Base-by-base conservation (phyloP, 352 stramenopile genomes). In the Pythium aquatile region DNA sequence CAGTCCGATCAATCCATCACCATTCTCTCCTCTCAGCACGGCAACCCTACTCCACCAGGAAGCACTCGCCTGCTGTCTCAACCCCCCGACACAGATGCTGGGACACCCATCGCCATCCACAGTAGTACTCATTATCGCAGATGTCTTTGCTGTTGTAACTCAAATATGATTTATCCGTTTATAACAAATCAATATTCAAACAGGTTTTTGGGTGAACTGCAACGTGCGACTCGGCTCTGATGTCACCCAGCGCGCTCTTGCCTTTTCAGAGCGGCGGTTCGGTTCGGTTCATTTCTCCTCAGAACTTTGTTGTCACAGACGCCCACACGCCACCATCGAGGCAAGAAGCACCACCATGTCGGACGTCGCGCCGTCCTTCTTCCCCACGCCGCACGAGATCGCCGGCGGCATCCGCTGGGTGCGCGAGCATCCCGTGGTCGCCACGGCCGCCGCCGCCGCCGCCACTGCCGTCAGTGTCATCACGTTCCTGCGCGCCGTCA, bases 321-420 rank as follows among this genome's bases (percentile, higher is more conserved):
- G 20, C 20, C 20, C 20, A 24, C 20, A 24, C 20, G 20, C 20
- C 20, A 24, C 20, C 20, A 24, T 24, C 20, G 20, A 24, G 20
- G 20, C 20, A 24, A 24, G 20, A 24, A 24, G 20, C 42, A 6
- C 17, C 20, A n/a, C 13, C 5, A 91, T 91, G 82, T 83, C 75
- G 17, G 79, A 89, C 62, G 72, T 89, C 35, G 72, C 69, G 66
- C 78, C 83, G 8, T 89, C 78, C 16, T 93, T 93, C 73, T 93
- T 93, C 72, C 84, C 84, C 33, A 93, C 84, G 52, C 80, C 84
- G 32, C 76, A 77, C 51, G 84, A 93, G 64, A 90, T 93, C 66
- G 83, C 82, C n/a, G 79, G 78, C 24, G 83, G 82, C 32, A 56
- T 93, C 28, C 80, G 78, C 58, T 93, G 82, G 82, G 74, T 93